Evolutionary conservation across 305 asterid genomes (phyloP).

Genomic region (Fraxinus baroniana): DNA sequence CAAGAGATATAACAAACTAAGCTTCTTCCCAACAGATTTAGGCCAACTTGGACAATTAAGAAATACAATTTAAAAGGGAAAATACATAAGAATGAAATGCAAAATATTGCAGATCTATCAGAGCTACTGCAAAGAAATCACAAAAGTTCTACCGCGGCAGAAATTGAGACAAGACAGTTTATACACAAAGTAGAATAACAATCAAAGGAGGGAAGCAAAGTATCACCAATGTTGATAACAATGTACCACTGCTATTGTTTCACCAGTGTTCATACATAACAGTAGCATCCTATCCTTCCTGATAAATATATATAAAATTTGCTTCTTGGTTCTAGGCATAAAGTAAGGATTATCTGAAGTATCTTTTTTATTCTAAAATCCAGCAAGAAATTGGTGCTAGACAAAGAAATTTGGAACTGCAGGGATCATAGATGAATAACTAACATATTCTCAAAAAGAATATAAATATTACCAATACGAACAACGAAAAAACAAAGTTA

Average conservation of each 20-base stretch:
- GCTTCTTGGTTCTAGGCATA: neutral
- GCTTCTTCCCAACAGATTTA: neutral
- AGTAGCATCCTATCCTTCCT: neutral
- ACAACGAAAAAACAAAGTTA: neutral
- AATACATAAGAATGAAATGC: neutral
- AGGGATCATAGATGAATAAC: neutral
- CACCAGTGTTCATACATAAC: neutral
- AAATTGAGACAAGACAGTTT: neutral
- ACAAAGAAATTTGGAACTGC: neutral
- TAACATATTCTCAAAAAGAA: neutral
- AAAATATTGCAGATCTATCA: constrained; percentile 8
- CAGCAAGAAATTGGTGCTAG: neutral
- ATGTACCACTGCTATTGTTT: neutral
- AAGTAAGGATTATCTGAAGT: neutral
- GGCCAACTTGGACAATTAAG: neutral
- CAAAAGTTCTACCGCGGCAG: neutral
- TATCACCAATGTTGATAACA: neutral
- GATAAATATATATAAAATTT: no score
- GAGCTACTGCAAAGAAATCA: neutral
- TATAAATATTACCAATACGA: neutral
- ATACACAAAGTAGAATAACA: neutral
- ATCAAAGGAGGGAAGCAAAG: neutral
- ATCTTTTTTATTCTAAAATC: neutral
- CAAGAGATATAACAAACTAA: neutral
- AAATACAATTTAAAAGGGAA: neutral